Percentiles rank a stretch among this genome's conserved stretches.
These are phyloP conservation scores for Leccinum subgranulosum DNA, from an alignment of 768 basidiomycete genomes.

Conservation along the genomic window DNA sequence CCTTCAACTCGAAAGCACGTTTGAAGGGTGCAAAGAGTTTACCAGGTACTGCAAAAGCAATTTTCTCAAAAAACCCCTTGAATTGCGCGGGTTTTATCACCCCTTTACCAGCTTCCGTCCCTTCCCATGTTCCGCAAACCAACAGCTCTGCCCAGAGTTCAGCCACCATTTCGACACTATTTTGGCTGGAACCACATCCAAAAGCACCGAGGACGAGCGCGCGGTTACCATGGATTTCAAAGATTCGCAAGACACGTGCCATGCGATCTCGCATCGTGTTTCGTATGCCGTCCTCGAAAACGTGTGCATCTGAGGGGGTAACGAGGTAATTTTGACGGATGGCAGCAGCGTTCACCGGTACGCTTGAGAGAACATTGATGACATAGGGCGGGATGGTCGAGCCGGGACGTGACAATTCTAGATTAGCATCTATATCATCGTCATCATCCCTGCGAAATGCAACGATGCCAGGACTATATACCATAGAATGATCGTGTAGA, in stretches of 20 bases:
- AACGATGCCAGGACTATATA: slow-evolving; percentile 43
- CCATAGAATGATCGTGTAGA: slow-evolving; percentile 45
- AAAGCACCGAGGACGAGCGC: slow-evolving; percentile 44
- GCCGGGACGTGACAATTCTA: slow-evolving; percentile 7
- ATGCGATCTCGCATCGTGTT: slow-evolving; percentile 46
- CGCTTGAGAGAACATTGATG: slow-evolving; percentile 39
- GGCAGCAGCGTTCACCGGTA: slow-evolving; percentile 42
- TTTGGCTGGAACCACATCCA: slow-evolving; percentile 42
- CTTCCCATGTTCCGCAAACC: slow-evolving; percentile 31
- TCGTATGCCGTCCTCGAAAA: slow-evolving; percentile 40
- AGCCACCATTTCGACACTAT: slow-evolving; percentile 40
- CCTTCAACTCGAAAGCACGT: slow-evolving; percentile 38
- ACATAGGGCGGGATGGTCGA: slow-evolving; percentile 38
- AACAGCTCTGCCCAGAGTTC: slow-evolving; percentile 46
- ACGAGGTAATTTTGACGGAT: slow-evolving; percentile 38
- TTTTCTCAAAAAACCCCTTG: slow-evolving; percentile 38
- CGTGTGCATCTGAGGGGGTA: slow-evolving; percentile 29
- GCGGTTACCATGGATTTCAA: slow-evolving; percentile 39
- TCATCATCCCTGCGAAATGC: slow-evolving; percentile 41
- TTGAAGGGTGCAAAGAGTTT: slow-evolving; percentile 36
- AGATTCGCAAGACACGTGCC: slow-evolving; percentile 43
- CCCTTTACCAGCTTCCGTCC: slow-evolving; percentile 16
- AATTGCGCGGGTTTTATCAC: slow-evolving; percentile 32
- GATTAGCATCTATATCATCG: slow-evolving; percentile 17
- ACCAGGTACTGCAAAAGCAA: slow-evolving; percentile 43